Evolutionary conservation across 176 grass and related monocot species (phyloP).

Genomic region (Bothriochloa decipiens): DNA sequence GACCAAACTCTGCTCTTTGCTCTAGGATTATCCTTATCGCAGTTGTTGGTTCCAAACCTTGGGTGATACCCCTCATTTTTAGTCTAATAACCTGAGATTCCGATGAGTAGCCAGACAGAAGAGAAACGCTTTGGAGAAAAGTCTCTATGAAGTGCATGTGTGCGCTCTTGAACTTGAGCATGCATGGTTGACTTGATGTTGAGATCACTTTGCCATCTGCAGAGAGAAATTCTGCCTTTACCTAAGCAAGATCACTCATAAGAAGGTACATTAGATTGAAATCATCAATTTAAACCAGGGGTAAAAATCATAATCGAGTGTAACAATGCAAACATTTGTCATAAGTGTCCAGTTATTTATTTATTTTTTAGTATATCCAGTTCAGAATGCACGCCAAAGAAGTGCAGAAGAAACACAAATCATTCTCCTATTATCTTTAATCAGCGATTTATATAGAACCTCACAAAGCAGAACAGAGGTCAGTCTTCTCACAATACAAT

Average conservation of each 20-base stretch:
- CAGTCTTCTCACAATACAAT: neutral
- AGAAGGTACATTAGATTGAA: constrained; percentile 6
- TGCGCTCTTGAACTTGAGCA: constrained; percentile 91
- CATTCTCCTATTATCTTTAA: neutral
- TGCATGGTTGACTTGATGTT: constrained; percentile 71
- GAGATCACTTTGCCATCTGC: constrained; percentile 56
- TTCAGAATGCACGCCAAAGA: neutral
- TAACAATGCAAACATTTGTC: neutral
- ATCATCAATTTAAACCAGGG: neutral
- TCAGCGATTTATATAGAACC: neutral
- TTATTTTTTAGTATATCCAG: neutral
- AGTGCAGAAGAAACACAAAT: neutral
- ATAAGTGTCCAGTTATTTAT: neutral
- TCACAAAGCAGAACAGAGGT: constrained; percentile 1
- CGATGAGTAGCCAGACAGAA: constrained; percentile 79
- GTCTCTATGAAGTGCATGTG: constrained; percentile 85
- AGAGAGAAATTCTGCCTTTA: constrained; percentile 75
- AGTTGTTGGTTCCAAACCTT: constrained; percentile 59
- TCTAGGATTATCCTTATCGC: constrained; percentile 75
- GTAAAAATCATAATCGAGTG: neutral
- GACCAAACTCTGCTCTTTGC: constrained; percentile 77
- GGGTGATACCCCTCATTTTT: constrained; percentile 58
- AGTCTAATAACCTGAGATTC: constrained; percentile 76
- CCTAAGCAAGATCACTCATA: constrained; percentile 52
- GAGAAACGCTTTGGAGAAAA: constrained; percentile 70